These are phyloP conservation scores for Entomophthora muscae DNA, from an alignment of 371 early-diverging fungal species.

Conservation along the genomic window DNA sequence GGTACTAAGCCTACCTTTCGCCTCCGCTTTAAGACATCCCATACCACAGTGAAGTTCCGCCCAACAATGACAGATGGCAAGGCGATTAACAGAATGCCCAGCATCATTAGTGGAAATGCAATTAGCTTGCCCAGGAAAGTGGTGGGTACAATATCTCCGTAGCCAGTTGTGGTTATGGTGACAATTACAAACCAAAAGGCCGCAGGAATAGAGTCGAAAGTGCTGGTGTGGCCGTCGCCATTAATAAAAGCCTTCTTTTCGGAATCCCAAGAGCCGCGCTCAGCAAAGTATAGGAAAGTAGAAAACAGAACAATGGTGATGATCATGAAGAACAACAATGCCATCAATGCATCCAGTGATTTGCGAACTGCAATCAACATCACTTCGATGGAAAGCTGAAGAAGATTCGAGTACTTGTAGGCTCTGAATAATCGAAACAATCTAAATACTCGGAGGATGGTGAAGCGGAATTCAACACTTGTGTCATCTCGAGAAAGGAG, in stretches of 20 bases:
- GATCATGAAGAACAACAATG: constrained; percentile 56
- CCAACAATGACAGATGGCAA: constrained; percentile 78
- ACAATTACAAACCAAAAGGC: constrained; percentile 69
- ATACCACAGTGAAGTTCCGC: constrained; percentile 68
- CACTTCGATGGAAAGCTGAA: constrained; percentile 64
- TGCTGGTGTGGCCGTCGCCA: constrained; percentile 35
- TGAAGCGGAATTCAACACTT: constrained; percentile 69
- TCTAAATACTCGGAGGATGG: constrained; percentile 61
- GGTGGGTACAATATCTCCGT: constrained; percentile 69
- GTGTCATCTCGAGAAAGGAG: constrained; percentile 46
- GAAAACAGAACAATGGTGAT: constrained; percentile 55
- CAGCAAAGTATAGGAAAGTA: constrained; percentile 68
- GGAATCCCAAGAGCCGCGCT: constrained; percentile 61
- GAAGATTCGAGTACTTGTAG: constrained; percentile 53
- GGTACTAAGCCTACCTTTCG: background rate
- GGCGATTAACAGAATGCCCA: constrained; percentile 66
- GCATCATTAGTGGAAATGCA: constrained; percentile 72
- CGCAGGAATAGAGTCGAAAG: constrained; percentile 68
- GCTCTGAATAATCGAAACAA: constrained; percentile 63
- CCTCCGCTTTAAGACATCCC: constrained; percentile 46
- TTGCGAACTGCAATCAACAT: constrained; percentile 65
- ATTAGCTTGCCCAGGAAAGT: constrained; percentile 70
- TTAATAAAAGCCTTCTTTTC: constrained; percentile 46
- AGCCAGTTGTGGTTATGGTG: constrained; percentile 74
- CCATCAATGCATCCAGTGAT: constrained; percentile 57